Evolutionary conservation across 306 rosid species (phyloP), one percentile per base, ranked within the genome.

Genomic region (Lupinus albus): DNA sequence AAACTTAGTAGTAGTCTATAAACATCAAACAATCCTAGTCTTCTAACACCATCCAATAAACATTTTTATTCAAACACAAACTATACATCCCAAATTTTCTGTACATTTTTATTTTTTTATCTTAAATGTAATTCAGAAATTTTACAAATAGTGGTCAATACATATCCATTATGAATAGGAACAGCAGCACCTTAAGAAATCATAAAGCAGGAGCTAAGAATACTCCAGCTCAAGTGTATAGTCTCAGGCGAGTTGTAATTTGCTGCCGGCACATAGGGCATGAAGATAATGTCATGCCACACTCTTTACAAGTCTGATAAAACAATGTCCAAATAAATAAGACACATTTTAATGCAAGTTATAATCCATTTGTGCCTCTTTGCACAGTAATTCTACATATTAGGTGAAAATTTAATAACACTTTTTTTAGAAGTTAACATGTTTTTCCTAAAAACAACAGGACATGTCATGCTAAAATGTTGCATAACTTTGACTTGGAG

Each of bases 221-320:
- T 52, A 52, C 51, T 14, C 42, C 67, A 38, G 51, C 17, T 84
- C 74, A 91, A 42, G 80, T 73, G 79, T 61, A 88, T 18, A 91
- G 83, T 73, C 81, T 88, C 45, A 91, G 66, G 55, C 95, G 92
- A 41, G 88, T 69, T 59, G 79, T 71, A 76, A 91, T 88, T 44
- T 82, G 84, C 74, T 88, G 80, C 78, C 91, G 87, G 62, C 97
- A 88, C 63, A 86, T 21, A 0, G 97, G 97, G 76, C 97, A 91
- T n/a, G 76, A 17, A 39, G 84, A 69, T 52, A 91, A 61, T 35
- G 82, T 72, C 15, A 30, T 53, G 0, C 95, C 89, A 71, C 97
- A 91, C 41, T 88, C 95, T 92, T 77, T 86, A 87, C 97, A 91
- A 42, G 95, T 88, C 97, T 91, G 32, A 42, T 15, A 84, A 76